phyloP scores from a whole-genome alignment of 805 yeast genomes.

The Saturnispora saitoi region DNA sequence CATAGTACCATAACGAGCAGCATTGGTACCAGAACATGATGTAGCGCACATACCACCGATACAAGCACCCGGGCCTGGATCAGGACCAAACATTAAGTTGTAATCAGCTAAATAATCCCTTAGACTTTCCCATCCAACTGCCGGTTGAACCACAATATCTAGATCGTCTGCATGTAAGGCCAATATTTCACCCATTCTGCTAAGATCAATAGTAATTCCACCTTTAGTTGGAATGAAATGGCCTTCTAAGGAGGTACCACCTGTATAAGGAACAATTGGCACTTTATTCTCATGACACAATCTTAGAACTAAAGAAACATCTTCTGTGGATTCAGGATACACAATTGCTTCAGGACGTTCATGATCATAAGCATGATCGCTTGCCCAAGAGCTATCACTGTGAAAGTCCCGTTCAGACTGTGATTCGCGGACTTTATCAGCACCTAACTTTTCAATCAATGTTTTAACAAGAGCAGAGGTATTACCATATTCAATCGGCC shows the following conservation, averaged over 20 bases:
- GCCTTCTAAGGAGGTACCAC: constrained; percentile 76
- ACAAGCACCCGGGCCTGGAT: constrained; percentile 73
- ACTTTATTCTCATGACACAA: constrained; percentile 51
- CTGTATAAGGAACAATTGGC: constrained; percentile 70
- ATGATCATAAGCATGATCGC: constrained; percentile 27
- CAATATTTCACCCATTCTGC: constrained; percentile 52
- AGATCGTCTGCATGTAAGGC: constrained; percentile 54
- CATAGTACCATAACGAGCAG: constrained; percentile 74
- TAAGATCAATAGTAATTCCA: constrained; percentile 53
- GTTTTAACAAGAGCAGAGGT: constrained; percentile 38
- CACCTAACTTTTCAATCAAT: constrained; percentile 44
- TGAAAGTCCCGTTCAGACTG: constrained; percentile 24
- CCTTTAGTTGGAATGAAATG: constrained; percentile 64
- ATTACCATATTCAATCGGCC: constrained; percentile 48
- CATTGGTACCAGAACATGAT: constrained; percentile 75
- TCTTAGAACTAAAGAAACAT: constrained; percentile 55
- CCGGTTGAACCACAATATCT: constrained; percentile 69
- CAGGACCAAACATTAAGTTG: constrained; percentile 63
- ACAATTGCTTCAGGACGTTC: constrained; percentile 38
- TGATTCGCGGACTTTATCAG: constrained; percentile 37
- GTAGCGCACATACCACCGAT: constrained; percentile 75
- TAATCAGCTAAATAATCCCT: constrained; percentile 41
- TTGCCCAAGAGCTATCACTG: constrained; percentile 28
- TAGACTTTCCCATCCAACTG: constrained; percentile 70
- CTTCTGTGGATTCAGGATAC: constrained; percentile 57